Evolutionary conservation across 257 asterid species (phyloP), one percentile per base, ranked within the genome.

Genomic region (Solanum corneliomulleri): DNA sequence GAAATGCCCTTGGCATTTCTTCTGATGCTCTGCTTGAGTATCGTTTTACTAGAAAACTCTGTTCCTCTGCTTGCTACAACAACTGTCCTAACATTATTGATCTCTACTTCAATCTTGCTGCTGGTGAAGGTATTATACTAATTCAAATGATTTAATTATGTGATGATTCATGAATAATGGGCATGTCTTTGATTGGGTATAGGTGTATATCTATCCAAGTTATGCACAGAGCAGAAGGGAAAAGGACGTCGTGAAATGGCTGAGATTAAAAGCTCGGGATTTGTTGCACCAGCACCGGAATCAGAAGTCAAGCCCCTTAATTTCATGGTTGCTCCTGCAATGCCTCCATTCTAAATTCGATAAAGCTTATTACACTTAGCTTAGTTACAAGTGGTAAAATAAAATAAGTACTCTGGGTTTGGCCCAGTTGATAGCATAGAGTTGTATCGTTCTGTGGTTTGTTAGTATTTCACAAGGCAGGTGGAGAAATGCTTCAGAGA

Each of bases 101-200:
- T 81, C 94, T 95, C 85, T 95, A 93, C 92, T 95, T 95, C 96
- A 95, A 92, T 86, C 98, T 94, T 41, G 98, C 98, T 23, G 96
- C 95, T 5, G 96, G 95, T 3, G 98, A 94, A 94, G 97, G 96
- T 93, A 88, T 11, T 35, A n/a, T n/a, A n/a, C 39, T 37, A 37
- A 37, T 1, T 37, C 39, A 37, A 37, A 31, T 7, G 11, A 69
- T 9, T 69, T 69, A 7, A 69, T 66, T 11, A 12, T 27, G 31
- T n/a, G 8, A n/a, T 58, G 68, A 21, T 58, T 20, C 3, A 58
- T 58, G 68, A 21, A 21, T 20, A 58, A 58, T 58, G 66, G 25
- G 11, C 3, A 0, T 0, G 12, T 9, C 42, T 47, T 42, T 20
- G 15, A 15, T 56, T 12, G 15, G 52, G 72, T 12, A 27, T 45